Conservation (phyloP, 1,284 basidiomycete genomes). For the Cutaneotrichosporon mucoides region DNA sequence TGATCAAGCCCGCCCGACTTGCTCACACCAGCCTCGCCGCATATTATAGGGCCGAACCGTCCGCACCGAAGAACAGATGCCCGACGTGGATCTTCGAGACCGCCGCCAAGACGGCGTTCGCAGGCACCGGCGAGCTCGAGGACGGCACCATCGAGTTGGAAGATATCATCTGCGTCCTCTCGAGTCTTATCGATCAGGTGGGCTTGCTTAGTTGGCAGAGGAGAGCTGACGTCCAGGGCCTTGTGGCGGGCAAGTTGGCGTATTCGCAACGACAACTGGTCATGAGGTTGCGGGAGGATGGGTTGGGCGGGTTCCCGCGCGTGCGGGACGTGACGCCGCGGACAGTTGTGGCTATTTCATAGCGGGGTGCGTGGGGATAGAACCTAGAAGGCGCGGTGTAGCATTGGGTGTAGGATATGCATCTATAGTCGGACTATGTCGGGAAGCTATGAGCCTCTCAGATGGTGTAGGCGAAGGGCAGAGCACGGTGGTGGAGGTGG, state of each 20-base stretch:
- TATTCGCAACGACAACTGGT: no score
- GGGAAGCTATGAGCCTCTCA: no score
- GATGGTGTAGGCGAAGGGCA: no score
- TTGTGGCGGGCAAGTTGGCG: conserved; percentile 22
- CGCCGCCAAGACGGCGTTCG: conserved; percentile 29
- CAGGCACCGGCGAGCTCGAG: conserved; percentile 39
- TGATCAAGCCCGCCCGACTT: no score
- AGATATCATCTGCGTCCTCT: conserved; percentile 44
- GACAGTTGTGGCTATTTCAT: conserved; percentile 10
- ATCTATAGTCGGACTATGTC: not conserved
- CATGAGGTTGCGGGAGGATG: conserved; percentile 24
- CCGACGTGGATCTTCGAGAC: conserved; percentile 40
- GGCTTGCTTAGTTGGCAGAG: conserved; percentile 8
- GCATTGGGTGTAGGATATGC: not conserved
- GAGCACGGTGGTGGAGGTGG: no score
- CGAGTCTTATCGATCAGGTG: conserved; percentile 47
- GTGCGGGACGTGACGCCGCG: no score
- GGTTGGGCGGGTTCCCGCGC: no score
- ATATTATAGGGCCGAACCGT: conserved; percentile 28
- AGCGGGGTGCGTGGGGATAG: not conserved
- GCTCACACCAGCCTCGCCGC: conserved; percentile 26
- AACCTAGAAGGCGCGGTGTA: not conserved
- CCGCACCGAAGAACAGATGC: conserved; percentile 27
- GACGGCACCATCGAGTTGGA: conserved; percentile 34
- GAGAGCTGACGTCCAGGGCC: conserved; percentile 20